These are phyloP conservation scores for Carex parvula DNA, from an alignment of 176 grass and related monocot genomes.

Conservation along the genomic window DNA sequence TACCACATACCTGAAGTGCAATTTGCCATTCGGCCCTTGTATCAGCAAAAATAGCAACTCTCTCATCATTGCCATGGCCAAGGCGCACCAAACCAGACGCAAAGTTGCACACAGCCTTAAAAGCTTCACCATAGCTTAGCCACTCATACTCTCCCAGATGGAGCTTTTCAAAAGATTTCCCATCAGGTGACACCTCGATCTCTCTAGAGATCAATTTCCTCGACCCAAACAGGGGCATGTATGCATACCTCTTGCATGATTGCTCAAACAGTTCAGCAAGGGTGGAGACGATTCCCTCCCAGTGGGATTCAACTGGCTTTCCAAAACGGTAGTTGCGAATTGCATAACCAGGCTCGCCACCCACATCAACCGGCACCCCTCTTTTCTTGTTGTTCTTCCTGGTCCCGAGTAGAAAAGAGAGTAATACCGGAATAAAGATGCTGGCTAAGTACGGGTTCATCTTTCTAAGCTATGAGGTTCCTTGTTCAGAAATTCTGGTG, in stretches of 20 bases:
- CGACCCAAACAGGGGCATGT: slow-evolving; percentile 63
- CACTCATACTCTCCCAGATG: slow-evolving; percentile 88
- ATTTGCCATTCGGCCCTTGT: slow-evolving; percentile 90
- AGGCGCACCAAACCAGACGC: slow-evolving; percentile 63
- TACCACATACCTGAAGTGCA: slow-evolving; percentile 68
- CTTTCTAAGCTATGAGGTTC: neutral
- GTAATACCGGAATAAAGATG: slow-evolving; percentile 52
- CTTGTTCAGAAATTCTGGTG: neutral
- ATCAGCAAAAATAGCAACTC: slow-evolving; percentile 86
- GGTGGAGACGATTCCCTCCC: slow-evolving; percentile 75
- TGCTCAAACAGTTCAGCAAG: slow-evolving; percentile 74
- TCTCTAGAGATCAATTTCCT: slow-evolving; percentile 72
- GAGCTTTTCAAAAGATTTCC: slow-evolving; percentile 86
- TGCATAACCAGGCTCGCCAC: slow-evolving; percentile 51
- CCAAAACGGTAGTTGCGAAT: slow-evolving; percentile 62
- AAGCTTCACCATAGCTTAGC: slow-evolving; percentile 60
- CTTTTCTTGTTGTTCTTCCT: slow-evolving; percentile 57
- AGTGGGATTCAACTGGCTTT: slow-evolving; percentile 47
- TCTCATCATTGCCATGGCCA: slow-evolving; percentile 57
- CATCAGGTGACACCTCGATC: slow-evolving; percentile 41
- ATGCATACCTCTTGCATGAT: slow-evolving; percentile 63
- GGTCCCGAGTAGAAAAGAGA: slow-evolving; percentile 49
- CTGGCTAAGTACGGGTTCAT: slow-evolving; percentile 82
- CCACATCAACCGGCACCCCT: slow-evolving; percentile 50
- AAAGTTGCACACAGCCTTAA: slow-evolving; percentile 74